Evolutionary conservation across 148 eudicot genomes (phyloP), one percentile per base, ranked within the genome.

Genomic region (Cornus florida): DNA sequence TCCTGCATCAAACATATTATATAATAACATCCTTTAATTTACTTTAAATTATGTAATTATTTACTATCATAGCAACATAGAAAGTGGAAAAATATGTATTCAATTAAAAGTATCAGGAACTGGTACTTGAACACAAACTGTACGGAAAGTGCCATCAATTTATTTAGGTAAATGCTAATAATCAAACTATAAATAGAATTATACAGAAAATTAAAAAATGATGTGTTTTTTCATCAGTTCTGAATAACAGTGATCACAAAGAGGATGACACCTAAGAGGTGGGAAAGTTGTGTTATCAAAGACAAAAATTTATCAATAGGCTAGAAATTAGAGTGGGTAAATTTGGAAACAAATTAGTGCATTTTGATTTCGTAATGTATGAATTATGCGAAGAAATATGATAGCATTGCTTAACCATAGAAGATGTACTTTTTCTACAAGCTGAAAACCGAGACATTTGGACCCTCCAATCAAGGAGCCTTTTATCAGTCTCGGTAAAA

Each of bases 1-100:
- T 96, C 99, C 98, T 95, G 89, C 85, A 86, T 78, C 67, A 75
- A 62, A 83, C 77, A 75, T 11, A 73, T 60, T 78, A 74, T 78
- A 74, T 46, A 19, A 69, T 48, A 23, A 5, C 17, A 53, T 50
- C 59, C 19, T 53, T 43, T 10, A 71, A n/a, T 39, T 53, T 17
- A 53, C 59, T 16, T 11, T 39, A 28, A 17, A 67, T 19, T 7
- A 20, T 20, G 32, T 67, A 20, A 50, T 41, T 69, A 53, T 68
- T 11, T 77, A 43, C 20, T 65, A 46, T 28, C 23, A 10, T 23
- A 32, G 41, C 76, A 57, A 35, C 17, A 41, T 60, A 33, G 56
- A 43, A 64, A 62, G 69, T 3, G 10, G 31, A 33, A 11, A 10
- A 20, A 31, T 6, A 68, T 24, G 24, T 39, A 75, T 16, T 17